phyloP scores from a whole-genome alignment of 2,329 filamentous ascomycete genomes.

The Periconia macrospinosa region DNA sequence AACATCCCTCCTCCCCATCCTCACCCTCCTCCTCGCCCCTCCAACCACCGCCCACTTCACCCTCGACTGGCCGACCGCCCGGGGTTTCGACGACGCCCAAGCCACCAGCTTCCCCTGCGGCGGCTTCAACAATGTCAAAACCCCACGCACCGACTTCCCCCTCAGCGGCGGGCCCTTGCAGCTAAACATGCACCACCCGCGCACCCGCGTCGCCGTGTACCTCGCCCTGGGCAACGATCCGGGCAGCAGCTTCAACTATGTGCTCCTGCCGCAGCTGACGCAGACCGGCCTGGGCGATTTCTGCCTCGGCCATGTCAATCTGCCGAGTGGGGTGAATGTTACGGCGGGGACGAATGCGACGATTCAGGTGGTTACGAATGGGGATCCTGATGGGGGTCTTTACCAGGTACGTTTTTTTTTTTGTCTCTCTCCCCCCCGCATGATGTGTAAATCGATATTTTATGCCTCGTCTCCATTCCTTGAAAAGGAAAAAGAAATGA shows the following conservation, averaged over 20 bases:
- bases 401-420: constrained; percentile 57
- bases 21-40: constrained; percentile 46
- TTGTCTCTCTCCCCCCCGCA: no score
- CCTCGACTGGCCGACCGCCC: constrained; percentile 55
- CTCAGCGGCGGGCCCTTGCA: constrained; percentile 55
- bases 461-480: no score
- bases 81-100: constrained; percentile 53
- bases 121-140: constrained; percentile 47
- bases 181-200: constrained; percentile 55
- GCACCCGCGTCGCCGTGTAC: constrained; percentile 56
- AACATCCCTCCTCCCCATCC: constrained; percentile 38
- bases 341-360: constrained; percentile 65
- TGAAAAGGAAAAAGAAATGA: no score
- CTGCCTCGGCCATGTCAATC: constrained; percentile 63
- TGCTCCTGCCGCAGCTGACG: constrained; percentile 64
- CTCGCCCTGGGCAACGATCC: constrained; percentile 56
- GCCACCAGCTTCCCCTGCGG: constrained; percentile 55
- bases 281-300: constrained; percentile 64
- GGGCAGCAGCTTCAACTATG: constrained; percentile 68
- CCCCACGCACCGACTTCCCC: constrained; percentile 53
- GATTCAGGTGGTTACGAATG: constrained; percentile 70
- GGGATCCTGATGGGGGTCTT: constrained; percentile 60
- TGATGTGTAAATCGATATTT: no score
- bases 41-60: constrained; percentile 59
- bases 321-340: constrained; percentile 56